phyloP scores from a whole-genome alignment of 2,329 filamentous ascomycete species.

The Ceratocystis ficicola region DNA sequence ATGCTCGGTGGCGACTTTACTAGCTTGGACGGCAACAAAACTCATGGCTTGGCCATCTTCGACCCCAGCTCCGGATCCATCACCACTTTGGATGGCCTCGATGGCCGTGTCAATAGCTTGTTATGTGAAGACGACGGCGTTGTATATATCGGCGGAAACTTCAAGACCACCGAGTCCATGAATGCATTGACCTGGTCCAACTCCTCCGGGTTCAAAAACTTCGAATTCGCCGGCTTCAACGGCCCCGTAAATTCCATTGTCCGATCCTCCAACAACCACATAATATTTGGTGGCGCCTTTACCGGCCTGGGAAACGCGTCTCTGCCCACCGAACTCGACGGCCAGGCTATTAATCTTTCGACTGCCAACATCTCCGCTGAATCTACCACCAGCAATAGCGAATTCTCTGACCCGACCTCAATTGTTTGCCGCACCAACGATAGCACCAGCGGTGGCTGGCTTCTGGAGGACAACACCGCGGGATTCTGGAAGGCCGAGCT shows the following conservation, averaged over 20 bases:
- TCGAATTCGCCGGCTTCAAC: constrained; percentile 91
- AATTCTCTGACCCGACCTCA: constrained; percentile 63
- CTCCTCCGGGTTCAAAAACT: constrained; percentile 57
- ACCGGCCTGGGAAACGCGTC: constrained; percentile 69
- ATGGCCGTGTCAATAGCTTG: constrained; percentile 69
- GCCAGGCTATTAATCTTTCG: constrained; percentile 72
- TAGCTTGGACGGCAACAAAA: constrained; percentile 63
- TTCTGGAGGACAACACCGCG: constrained; percentile 55
- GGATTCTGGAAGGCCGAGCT: constrained; percentile 80
- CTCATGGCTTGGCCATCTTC: constrained; percentile 69
- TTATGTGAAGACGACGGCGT: constrained; percentile 66
- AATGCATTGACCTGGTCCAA: constrained; percentile 78
- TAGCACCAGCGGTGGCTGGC: constrained; percentile 67
- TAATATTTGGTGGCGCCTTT: constrained; percentile 86
- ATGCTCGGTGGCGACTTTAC: constrained; percentile 94
- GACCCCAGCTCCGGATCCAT: constrained; percentile 59
- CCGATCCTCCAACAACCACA: constrained; percentile 66
- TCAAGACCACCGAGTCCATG: constrained; percentile 65
- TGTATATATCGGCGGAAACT: constrained; percentile 87
- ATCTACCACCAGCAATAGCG: constrained; percentile 47
- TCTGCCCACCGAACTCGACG: constrained; percentile 53
- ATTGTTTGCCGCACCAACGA: constrained; percentile 66
- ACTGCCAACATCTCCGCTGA: constrained; percentile 61
- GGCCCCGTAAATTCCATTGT: constrained; percentile 78
- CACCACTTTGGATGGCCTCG: constrained; percentile 64